Percentiles rank a stretch among this genome's conserved stretches.
phyloP scores from a whole-genome alignment of 2,329 filamentous ascomycete genomes.

The Furcasterigmium sp. region DNA sequence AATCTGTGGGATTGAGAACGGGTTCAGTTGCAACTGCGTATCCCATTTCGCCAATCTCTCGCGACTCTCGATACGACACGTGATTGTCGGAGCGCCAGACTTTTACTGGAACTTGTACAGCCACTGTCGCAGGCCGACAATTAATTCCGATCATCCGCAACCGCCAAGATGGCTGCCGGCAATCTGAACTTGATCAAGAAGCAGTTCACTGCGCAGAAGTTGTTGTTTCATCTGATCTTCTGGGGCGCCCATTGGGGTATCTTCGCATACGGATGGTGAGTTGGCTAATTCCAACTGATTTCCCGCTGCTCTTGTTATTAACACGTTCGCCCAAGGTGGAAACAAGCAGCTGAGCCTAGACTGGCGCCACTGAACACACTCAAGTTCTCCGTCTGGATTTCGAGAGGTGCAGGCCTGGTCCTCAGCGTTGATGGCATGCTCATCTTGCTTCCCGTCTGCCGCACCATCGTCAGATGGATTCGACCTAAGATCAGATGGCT shows the following conservation, averaged over 20 bases:
- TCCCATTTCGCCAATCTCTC: neutral
- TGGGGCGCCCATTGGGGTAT: constrained; percentile 72
- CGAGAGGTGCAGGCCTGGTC: constrained; percentile 83
- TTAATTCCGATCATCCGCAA: constrained; percentile 22
- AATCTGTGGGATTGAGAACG: neutral
- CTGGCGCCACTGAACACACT: constrained; percentile 77
- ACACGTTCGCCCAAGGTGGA: constrained; percentile 62
- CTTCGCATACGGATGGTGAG: constrained; percentile 85
- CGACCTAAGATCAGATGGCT: constrained; percentile 84
- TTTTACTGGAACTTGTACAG: constrained; percentile 7
- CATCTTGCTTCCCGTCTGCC: constrained; percentile 90
- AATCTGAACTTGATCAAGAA: constrained; percentile 40
- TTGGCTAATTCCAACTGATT: no score
- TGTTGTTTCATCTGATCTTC: constrained; percentile 77
- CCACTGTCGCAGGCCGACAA: constrained; percentile 53
- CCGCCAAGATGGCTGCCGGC: constrained; percentile 20
- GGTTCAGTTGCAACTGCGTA: neutral
- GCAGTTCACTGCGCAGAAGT: constrained; percentile 65
- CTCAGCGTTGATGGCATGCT: constrained; percentile 79
- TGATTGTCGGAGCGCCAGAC: no score
- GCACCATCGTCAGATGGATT: constrained; percentile 78
- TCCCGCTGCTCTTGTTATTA: constrained; percentile 17
- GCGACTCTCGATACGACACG: no score
- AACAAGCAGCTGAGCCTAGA: constrained; percentile 64
- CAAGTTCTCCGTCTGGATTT: constrained; percentile 89